These are phyloP conservation scores for Arabidopsis hybrid DNA, from an alignment of 441 rosid genomes.

Conservation along the genomic window DNA sequence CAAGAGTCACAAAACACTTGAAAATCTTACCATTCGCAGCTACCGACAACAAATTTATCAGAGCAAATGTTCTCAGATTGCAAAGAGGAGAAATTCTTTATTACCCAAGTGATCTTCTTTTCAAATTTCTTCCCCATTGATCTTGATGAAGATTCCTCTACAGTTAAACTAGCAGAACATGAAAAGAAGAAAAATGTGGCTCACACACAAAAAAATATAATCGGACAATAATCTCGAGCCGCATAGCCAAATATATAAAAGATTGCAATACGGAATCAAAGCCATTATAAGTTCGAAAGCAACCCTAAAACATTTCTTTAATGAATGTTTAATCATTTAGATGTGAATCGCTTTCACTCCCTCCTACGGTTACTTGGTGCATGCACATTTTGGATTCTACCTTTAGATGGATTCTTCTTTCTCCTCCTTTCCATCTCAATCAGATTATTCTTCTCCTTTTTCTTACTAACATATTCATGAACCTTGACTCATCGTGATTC, in stretches of 20 bases:
- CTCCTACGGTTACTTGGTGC: not conserved
- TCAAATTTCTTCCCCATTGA: not conserved
- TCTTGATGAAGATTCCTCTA: not conserved
- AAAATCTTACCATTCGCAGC: conserved; percentile 56
- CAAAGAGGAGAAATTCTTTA: conserved; percentile 60
- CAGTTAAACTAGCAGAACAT: not conserved
- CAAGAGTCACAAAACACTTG: too few relatives aligned
- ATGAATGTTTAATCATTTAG: too few relatives aligned
- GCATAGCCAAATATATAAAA: too few relatives aligned
- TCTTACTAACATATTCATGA: not conserved
- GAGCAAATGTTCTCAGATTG: conserved; percentile 58
- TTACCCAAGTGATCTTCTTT: conserved; percentile 62
- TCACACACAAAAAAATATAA: too few relatives aligned
- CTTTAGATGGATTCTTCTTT: not conserved
- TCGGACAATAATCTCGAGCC: too few relatives aligned
- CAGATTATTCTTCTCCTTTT: not conserved
- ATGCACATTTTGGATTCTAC: not conserved
- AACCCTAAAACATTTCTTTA: too few relatives aligned
- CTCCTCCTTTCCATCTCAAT: not conserved
- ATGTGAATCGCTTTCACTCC: not conserved
- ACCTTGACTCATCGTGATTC: not conserved
- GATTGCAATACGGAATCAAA: not conserved
- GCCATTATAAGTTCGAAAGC: not conserved
- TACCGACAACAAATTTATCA: conserved; percentile 51
- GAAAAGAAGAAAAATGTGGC: not conserved